Evolutionary conservation across 2,329 filamentous ascomycete genomes (phyloP).

Genomic region (Penicillium sclerotiorum): DNA sequence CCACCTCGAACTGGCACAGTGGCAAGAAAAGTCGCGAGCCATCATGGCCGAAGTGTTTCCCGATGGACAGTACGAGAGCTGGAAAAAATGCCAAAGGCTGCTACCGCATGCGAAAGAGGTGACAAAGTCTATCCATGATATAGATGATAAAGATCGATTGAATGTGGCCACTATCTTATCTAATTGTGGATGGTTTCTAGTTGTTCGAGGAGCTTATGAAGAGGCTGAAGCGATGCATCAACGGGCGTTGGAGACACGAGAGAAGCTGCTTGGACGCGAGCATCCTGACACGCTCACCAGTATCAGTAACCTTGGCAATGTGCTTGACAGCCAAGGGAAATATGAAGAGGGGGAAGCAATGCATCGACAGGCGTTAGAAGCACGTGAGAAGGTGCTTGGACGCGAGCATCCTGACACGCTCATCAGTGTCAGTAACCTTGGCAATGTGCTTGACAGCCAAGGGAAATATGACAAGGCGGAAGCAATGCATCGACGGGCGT

Average conservation of each 20-base stretch:
- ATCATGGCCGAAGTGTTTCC: slow-evolving; percentile 6
- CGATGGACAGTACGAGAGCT: neutral
- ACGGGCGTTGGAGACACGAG: slow-evolving; percentile 9
- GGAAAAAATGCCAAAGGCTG: neutral
- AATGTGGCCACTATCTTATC: neutral
- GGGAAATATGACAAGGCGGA: no score
- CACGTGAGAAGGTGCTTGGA: slow-evolving; percentile 1
- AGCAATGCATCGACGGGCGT: no score
- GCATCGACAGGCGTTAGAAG: slow-evolving; percentile 12
- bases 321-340: slow-evolving; percentile 9
- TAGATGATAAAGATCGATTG: slow-evolving; percentile 7
- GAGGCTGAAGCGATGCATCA: slow-evolving; percentile 23
- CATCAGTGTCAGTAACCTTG: no score
- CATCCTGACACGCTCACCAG: no score
- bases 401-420: no score
- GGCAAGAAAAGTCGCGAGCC: neutral
- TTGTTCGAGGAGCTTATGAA: slow-evolving; percentile 14
- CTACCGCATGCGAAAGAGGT: neutral
- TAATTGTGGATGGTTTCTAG: slow-evolving; percentile 19
- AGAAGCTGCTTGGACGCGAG: slow-evolving; percentile 5
- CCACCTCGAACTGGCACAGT: neutral
- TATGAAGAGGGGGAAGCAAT: slow-evolving; percentile 25
- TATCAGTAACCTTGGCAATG: slow-evolving; percentile 11
- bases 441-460: no score
- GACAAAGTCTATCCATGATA: neutral